Base-by-base conservation (phyloP, 2,329 filamentous ascomycete species). In the Ophiostoma quercus region DNA sequence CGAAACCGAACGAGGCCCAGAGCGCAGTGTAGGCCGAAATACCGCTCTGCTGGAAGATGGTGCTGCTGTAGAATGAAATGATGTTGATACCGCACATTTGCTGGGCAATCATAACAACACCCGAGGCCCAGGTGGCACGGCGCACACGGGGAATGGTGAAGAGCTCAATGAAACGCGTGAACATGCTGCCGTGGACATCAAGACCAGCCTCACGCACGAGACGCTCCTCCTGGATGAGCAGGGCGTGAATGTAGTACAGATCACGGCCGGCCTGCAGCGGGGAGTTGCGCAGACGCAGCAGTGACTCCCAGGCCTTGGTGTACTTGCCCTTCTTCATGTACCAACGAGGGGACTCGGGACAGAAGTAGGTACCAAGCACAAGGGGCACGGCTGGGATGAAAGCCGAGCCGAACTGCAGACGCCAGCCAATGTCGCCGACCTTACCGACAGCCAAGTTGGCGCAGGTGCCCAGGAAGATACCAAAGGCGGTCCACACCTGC, bases 31-130 rank as follows among this genome's bases (percentile, higher is more conserved):
- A 84, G 1, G 82, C 77, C 60, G 71, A 78, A 47, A 87, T 85
- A 4, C 88, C 88, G 1, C 88, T 84, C 0, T 88, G 77, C 41
- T 77, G 74, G 74, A 88, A 88, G 19, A 88, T 81, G 5, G 87
- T 88, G 0, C 87, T 88, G 0, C 87, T 90, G 78, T 93, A 92
- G 77, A 92, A 92, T 0, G 90, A 88, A 69, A 92, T 90, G 70
- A 92, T 90, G 76, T 92, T 91, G 70, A 68, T 78, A 51, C 78
- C 85, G 74, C 88, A 90, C 84, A 90, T 88, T 77, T 91, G 88
- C 77, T 91, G 89, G 0, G 87, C 88, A 74, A 91, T 88, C 92
- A 96, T 96, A 74, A 94, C 91, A 1, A 88, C 87, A 73, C 88
- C 91, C 0, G 91, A 90, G 6, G 92, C 92, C 39, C 91, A 83